A percentile compares a stretch with the other conserved stretches of the same genome.
These are phyloP conservation scores for Xenosphaeropsis pyriputrescens DNA, from an alignment of 2,329 filamentous ascomycete species.

Conservation along the genomic window DNA sequence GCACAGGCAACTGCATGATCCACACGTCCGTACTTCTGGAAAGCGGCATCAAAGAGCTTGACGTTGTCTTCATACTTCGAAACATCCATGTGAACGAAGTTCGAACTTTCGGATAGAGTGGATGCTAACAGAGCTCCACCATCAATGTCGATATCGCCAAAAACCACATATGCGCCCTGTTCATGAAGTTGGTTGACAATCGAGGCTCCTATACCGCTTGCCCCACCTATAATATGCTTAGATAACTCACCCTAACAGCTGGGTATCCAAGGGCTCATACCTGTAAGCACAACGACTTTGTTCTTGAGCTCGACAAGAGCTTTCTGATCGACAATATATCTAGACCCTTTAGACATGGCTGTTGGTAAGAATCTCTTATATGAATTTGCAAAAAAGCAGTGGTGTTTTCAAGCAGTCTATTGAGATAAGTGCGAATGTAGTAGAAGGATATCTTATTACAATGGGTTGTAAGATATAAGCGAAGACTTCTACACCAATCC, in stretches of 20 bases:
- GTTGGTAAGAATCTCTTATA: too few species aligned
- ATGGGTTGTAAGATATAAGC: too few species aligned
- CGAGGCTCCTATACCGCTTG: conserved; percentile 42
- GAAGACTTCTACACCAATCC: too few species aligned
- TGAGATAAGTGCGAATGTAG: too few species aligned
- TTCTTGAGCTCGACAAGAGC: conserved; percentile 19
- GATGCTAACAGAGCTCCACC: conserved; percentile 6
- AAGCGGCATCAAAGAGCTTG: conserved; percentile 32
- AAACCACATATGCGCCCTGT: conserved; percentile 38
- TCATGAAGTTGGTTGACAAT: conserved; percentile 34
- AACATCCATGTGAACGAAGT: conserved; percentile 23
- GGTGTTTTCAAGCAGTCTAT: too few species aligned
- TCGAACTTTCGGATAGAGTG: conserved; percentile 11
- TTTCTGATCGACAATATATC: too few species aligned
- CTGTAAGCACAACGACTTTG: conserved; percentile 34
- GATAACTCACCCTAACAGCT: background rate
- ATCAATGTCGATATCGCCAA: conserved; percentile 23
- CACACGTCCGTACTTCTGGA: conserved; percentile 13
- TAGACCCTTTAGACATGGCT: conserved; percentile 21
- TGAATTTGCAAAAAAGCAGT: too few species aligned
- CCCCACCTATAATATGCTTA: conserved; percentile 25
- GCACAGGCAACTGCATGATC: conserved; percentile 26
- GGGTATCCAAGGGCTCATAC: conserved; percentile 14
- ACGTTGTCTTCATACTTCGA: conserved; percentile 29
- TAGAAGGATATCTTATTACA: too few species aligned